Evolutionary conservation across 2,329 filamentous ascomycete genomes (phyloP), one percentile per base, ranked within the genome.

Genomic region (Sporothrix mexicana): DNA sequence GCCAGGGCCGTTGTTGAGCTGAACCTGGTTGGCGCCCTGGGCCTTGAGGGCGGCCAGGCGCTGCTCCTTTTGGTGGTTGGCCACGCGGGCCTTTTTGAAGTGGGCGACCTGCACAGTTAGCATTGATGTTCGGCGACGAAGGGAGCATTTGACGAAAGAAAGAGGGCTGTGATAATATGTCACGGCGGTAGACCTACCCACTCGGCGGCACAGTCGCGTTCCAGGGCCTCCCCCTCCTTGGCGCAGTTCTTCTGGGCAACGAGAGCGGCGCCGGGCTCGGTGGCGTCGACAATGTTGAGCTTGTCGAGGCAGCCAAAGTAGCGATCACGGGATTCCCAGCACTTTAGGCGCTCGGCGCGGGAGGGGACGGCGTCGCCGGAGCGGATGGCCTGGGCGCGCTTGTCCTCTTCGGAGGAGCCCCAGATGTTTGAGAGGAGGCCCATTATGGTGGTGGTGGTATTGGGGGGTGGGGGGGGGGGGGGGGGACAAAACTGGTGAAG

Each of bases 31-130:
- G 13, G 92, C 93, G 75, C 92, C 92, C 80, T 95, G 91, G 64
- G 86, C 87, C 80, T 92, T 87, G 77, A 97, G 88, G 79, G 90
- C 89, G 78, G 92, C 91, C 76, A 97, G 84, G 30, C 93, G 92
- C 82, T 91, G 86, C 79, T 93, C 91, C 82, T 95, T 94, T 78
- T 97, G 93, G 79, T 93, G 88, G 77, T 99, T 96, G 83, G 97
- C 95, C 49, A 98, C 93, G 78, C 96, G 88, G 84, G 94, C 92
- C 83, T 98, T 95, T 86, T 98, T 98, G 84, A 99, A 99, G 83
- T 99, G 98, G 83, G 94, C 94, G 74, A 98, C 93, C 93, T 96
- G 77, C 71, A 36, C 36, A 10, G n/a, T n/a, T 12, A 15, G 25
- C 13, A 23, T 64, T 3, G 0, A 4, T 9, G 36, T 30, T 30